Percentiles rank a stretch among this genome's conserved stretches.
phyloP scores from a whole-genome alignment of 345 rosid genomes.

The Eucalyptus sideroxylon region DNA sequence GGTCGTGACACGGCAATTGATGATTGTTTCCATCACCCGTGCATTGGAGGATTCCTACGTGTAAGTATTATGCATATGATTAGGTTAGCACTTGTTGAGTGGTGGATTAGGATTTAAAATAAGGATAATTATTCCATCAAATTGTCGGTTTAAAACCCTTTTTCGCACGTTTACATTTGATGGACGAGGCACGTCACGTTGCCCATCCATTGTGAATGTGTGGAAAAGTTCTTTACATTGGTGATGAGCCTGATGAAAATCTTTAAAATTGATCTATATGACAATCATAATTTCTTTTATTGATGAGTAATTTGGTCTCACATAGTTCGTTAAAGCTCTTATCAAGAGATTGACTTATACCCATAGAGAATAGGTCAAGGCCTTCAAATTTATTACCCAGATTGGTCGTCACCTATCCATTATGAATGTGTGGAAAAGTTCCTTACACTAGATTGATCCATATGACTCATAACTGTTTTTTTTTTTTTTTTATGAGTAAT shows the following conservation, averaged over 20 bases:
- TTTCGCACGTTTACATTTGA: neutral
- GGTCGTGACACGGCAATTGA: neutral
- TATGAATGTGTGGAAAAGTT: neutral
- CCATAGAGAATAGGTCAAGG: neutral
- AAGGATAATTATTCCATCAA: neutral
- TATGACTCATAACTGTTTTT: neutral
- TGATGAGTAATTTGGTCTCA: neutral
- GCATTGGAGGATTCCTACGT: neutral
- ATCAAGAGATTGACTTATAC: neutral
- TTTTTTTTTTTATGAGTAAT: neutral
- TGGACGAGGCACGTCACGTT: neutral
- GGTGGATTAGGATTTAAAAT: neutral
- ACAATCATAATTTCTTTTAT: neutral
- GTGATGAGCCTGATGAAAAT: neutral
- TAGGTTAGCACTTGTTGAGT: neutral
- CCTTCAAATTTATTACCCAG: neutral
- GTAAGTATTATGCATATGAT: neutral
- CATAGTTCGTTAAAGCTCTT: neutral
- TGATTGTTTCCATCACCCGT: neutral
- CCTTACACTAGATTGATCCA: neutral
- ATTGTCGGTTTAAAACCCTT: neutral
- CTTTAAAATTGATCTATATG: too few relatives aligned
- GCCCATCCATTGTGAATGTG: neutral
- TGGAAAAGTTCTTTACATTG: neutral
- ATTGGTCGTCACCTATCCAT: neutral